Conservation (phyloP, 208 protist genomes). For the Phytomonas sp. region DNA sequence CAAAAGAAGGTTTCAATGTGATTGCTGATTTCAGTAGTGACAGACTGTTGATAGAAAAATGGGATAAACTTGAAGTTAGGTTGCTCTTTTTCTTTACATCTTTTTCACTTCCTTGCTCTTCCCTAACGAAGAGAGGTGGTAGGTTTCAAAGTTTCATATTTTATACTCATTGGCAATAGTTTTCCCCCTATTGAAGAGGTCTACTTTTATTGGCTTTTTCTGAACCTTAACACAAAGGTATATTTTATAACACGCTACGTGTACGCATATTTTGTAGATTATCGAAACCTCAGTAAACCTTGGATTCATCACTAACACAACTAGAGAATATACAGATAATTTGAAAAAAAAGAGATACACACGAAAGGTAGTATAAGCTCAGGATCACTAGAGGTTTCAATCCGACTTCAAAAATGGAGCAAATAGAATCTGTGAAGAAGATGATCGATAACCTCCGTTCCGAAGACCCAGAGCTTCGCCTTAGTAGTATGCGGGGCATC, state of each 20-base stretch:
- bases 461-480: conserved; percentile 93
- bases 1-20: not conserved
- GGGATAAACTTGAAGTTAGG: not conserved
- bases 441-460: conserved; percentile 96
- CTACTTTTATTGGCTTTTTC: not conserved
- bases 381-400: not conserved
- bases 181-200: not conserved
- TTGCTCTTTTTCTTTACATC: not conserved
- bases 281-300: not conserved
- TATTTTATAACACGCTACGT: not conserved
- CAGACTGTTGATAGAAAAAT: not conserved
- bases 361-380: not conserved
- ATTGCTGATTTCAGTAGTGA: not conserved
- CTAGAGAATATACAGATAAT: not conserved
- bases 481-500: conserved; percentile 96
- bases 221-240: not conserved
- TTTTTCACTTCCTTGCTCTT: not conserved
- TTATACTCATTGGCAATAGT: not conserved
- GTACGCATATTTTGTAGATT: not conserved
- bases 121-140: not conserved
- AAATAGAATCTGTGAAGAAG: conserved; percentile 92
- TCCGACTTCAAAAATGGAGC: conserved; percentile 42
- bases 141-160: not conserved
- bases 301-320: not conserved
- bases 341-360: conserved; percentile 13